Percentiles rank a stretch among this genome's conserved stretches.
phyloP scores from a whole-genome alignment of 164 flowering plant genomes.

The Nelumbo lutea region DNA sequence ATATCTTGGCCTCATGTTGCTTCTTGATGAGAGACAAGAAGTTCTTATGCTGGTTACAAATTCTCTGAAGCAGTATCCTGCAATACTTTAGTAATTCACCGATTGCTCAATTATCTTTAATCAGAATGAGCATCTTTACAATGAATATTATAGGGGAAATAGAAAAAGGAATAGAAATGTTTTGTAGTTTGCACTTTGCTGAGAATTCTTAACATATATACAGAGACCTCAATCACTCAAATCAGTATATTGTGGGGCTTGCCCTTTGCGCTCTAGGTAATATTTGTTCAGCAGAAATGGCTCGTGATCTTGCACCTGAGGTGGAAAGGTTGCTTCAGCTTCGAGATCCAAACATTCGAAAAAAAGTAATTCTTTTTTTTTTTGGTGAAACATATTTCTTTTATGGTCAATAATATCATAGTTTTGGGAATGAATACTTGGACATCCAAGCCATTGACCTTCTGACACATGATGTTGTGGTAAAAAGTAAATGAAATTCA shows the following conservation, averaged over 20 bases:
- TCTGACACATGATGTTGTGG: background rate
- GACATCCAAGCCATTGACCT: background rate
- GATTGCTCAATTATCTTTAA: background rate
- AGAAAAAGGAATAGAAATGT: background rate
- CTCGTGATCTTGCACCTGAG: slow-evolving; percentile 99
- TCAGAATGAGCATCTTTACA: background rate
- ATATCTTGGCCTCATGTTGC: slow-evolving; percentile 96
- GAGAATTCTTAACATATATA: slow-evolving; percentile 40
- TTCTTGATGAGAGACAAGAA: slow-evolving; percentile 99
- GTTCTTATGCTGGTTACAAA: slow-evolving; percentile 98
- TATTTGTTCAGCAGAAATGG: slow-evolving; percentile 99
- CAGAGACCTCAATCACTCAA: slow-evolving; percentile 96
- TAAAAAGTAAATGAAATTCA: background rate
- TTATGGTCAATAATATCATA: background rate
- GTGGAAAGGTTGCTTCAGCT: slow-evolving; percentile 88
- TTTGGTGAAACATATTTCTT: background rate
- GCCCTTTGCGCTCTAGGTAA: slow-evolving; percentile 99
- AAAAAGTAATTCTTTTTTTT: slow-evolving; percentile 50
- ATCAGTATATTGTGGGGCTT: slow-evolving; percentile 95
- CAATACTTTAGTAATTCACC: background rate
- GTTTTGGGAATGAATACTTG: background rate
- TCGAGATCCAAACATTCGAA: slow-evolving; percentile 92
- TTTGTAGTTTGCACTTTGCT: background rate
- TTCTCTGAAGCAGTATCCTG: slow-evolving; percentile 96
- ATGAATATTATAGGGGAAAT: background rate